Percentiles rank a stretch among this genome's conserved stretches.
These are phyloP conservation scores for Solanum piurae DNA, from an alignment of 257 asterid genomes.

Conservation along the genomic window DNA sequence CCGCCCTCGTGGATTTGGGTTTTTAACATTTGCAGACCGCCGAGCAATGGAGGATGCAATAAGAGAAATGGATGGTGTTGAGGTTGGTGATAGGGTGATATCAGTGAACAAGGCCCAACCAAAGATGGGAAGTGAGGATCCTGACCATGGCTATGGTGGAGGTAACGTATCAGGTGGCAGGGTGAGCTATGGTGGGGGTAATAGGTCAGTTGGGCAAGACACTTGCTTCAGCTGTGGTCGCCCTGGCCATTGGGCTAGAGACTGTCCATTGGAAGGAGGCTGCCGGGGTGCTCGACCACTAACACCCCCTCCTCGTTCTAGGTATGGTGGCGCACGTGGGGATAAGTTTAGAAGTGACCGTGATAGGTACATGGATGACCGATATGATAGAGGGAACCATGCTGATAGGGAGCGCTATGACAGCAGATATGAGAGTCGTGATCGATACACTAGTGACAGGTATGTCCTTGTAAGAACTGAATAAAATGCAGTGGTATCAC, in stretches of 20 bases:
- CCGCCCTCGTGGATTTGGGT: slow-evolving; percentile 99
- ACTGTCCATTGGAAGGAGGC: slow-evolving; percentile 84
- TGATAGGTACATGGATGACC: slow-evolving; percentile 45
- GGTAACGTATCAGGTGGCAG: slow-evolving; percentile 67
- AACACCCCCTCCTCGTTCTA: slow-evolving; percentile 67
- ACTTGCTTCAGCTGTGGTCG: slow-evolving; percentile 97
- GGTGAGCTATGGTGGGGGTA: slow-evolving; percentile 60
- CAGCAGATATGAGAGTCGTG: slow-evolving; percentile 65
- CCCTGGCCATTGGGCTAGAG: slow-evolving; percentile 98
- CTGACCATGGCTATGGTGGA: slow-evolving; percentile 48
- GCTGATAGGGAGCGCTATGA: slow-evolving; percentile 48
- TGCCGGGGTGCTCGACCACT: slow-evolving; percentile 61
- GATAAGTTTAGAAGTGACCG: slow-evolving; percentile 73
- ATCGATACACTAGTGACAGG: slow-evolving; percentile 62
- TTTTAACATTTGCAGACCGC: slow-evolving; percentile 83
- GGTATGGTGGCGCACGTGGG: slow-evolving; percentile 65
- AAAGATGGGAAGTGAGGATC: slow-evolving; percentile 65
- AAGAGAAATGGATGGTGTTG: slow-evolving; percentile 88
- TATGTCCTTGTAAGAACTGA: neutral
- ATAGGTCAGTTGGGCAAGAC: slow-evolving; percentile 70
- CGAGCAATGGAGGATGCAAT: slow-evolving; percentile 94
- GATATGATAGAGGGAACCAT: slow-evolving; percentile 63
- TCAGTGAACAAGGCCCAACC: slow-evolving; percentile 98
- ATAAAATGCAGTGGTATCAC: neutral
- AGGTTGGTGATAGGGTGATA: slow-evolving; percentile 74